phyloP scores from a whole-genome alignment of 2,329 filamentous ascomycete genomes.

The Cephalotrichum gorgonifer region DNA sequence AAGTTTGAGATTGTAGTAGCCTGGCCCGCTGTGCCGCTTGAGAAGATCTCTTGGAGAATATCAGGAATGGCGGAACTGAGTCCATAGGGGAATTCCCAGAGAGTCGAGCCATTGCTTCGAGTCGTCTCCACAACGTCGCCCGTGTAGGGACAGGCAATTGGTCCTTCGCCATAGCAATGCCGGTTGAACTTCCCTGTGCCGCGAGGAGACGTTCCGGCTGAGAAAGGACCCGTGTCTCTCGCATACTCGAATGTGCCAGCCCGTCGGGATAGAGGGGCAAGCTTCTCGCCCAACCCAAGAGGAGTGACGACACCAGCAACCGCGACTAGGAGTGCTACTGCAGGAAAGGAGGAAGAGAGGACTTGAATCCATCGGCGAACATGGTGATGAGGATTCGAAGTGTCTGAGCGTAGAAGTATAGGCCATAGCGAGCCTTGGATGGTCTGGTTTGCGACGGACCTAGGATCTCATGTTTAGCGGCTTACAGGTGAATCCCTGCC shows the following conservation, averaged over 20 bases:
- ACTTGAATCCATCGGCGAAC: constrained; percentile 15
- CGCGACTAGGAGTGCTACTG: constrained; percentile 20
- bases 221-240: constrained; percentile 23
- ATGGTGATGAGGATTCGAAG: constrained; percentile 13
- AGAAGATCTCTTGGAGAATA: constrained; percentile 21
- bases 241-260: constrained; percentile 22
- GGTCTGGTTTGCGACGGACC: constrained; percentile 12
- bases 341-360: constrained; percentile 11
- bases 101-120: constrained; percentile 13
- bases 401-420: constrained; percentile 25
- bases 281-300: constrained; percentile 30
- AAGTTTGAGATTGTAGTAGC: constrained; percentile 25
- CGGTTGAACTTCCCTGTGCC: constrained; percentile 13
- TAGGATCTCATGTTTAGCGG: background rate
- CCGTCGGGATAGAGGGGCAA: constrained; percentile 1
- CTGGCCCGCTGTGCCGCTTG: constrained; percentile 21
- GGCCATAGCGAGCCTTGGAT: constrained; percentile 32
- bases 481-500: background rate
- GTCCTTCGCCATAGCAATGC: constrained; percentile 11
- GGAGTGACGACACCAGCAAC: constrained; percentile 34
- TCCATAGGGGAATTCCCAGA: constrained; percentile 9
- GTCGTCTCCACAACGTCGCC: constrained; percentile 7
- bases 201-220: constrained; percentile 25
- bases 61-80: constrained; percentile 18
- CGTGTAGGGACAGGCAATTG: constrained; percentile 15